Base-by-base conservation (phyloP, 2,329 filamentous ascomycete species). In the Diaporthe velutina region DNA sequence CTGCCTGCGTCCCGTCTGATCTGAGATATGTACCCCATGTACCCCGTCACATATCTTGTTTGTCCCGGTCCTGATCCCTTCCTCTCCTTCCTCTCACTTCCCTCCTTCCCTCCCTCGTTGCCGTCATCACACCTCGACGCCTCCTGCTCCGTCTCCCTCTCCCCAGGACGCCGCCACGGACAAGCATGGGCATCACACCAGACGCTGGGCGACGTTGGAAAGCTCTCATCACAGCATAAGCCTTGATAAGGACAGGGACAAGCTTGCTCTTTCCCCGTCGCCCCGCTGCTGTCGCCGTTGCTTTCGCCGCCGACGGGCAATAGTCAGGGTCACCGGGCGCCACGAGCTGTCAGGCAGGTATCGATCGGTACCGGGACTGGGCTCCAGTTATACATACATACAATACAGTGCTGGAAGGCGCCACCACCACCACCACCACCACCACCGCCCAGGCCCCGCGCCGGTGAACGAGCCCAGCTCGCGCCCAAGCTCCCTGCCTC, bases 91-190 rank as follows among this genome's bases (percentile, higher is more conserved):
- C 64, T 55, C 64, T 74, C 73, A 67, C 72, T 38, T 22, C 25
- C 68, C 64, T 73, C 10, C 48, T 75, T 78, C 74, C 74, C 81
- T 82, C 78, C 81, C 77, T 79, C 80, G 77, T 78, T 79, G 80
- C 80, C 81, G 67, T 81, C 74, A 55, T 52, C 73, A 73, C 5
- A 64, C 19, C 66, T 70, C 45, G 42, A 17, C 45, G 8, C 35
- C 35, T 48, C 42, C 22, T 48, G n/a, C 9, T 71, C 4, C 15
- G 35, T 73, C 45, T 73, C 64, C 38, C 72, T 76, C 61, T 70
- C 48, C 75, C 66, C 70, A 74, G 25, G 28, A 50, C 67, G 55
- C 52, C 38, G 42, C 64, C 25, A 68, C 57, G 19, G 55, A 54
- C 74, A 64, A 76, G 48, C 66, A 74, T 67, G 75, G 73, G 76